These are phyloP conservation scores for Botrytis sinoallii DNA, from an alignment of 2,329 filamentous ascomycete species.

Conservation along the genomic window DNA sequence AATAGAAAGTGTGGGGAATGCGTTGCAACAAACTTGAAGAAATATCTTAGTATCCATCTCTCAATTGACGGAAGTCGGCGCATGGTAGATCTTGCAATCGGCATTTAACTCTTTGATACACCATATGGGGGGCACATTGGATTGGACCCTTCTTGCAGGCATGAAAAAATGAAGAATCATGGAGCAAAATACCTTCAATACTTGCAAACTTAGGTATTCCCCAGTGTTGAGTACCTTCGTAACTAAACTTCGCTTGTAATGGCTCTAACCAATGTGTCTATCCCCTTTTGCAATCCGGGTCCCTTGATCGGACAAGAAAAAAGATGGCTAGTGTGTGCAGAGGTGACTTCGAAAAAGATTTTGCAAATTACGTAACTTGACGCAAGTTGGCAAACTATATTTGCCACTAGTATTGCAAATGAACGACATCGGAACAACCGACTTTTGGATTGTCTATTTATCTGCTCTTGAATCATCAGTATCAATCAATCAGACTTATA, in stretches of 20 bases:
- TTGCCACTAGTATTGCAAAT: not conserved
- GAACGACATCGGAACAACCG: not conserved
- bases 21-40: not conserved
- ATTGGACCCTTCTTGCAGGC: not conserved
- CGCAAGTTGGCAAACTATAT: not conserved
- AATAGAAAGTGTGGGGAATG: not conserved
- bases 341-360: constrained; percentile 5
- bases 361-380: constrained; percentile 16
- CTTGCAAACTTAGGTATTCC: not conserved
- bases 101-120: not conserved
- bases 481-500: not conserved
- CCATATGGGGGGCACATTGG: not conserved
- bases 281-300: not conserved
- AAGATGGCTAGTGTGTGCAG: not conserved
- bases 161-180: not conserved
- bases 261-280: not conserved
- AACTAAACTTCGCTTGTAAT: too few species aligned
- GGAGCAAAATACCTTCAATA: not conserved
- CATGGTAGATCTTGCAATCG: not conserved
- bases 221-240: not conserved
- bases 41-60: not conserved
- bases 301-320: constrained; percentile 2
- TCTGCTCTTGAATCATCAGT: not conserved
- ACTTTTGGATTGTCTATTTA: not conserved
- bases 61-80: not conserved